Conservation (phyloP, 2,329 filamentous ascomycete species). For the Cordyceps cateniannulata region DNA sequence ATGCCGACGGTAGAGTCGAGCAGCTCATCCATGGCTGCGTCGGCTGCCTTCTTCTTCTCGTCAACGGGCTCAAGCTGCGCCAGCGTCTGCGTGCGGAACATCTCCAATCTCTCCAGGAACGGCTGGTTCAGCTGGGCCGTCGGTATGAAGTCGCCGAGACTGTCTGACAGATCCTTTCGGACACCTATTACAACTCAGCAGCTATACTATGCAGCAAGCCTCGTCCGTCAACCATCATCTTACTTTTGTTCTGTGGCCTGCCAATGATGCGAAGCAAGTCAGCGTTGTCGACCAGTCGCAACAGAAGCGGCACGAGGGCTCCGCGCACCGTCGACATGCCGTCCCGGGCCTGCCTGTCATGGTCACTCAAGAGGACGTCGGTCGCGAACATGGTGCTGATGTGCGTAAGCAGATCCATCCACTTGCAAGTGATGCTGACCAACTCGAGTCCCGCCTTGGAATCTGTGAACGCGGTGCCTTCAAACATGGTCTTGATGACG, state of each 20-base stretch:
- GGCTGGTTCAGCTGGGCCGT: slow-evolving; percentile 51
- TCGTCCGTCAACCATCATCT: slow-evolving; percentile 11
- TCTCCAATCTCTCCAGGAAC: slow-evolving; percentile 47
- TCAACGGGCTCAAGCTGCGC: slow-evolving; percentile 48
- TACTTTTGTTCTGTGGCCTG: slow-evolving; percentile 48
- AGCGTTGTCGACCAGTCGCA: slow-evolving; percentile 55
- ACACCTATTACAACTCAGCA: slow-evolving; percentile 27
- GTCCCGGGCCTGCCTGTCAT: slow-evolving; percentile 39
- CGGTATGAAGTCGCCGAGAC: slow-evolving; percentile 47
- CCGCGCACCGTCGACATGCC: slow-evolving; percentile 56
- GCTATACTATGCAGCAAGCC: background rate
- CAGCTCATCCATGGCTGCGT: slow-evolving; percentile 48
- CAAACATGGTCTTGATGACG: slow-evolving; percentile 77
- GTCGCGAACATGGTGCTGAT: slow-evolving; percentile 42
- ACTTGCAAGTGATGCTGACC: slow-evolving; percentile 44
- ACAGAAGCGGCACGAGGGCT: slow-evolving; percentile 56
- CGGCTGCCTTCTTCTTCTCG: slow-evolving; percentile 43
- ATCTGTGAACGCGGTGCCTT: slow-evolving; percentile 41
- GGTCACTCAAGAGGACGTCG: slow-evolving; percentile 41
- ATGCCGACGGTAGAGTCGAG: slow-evolving; percentile 50
- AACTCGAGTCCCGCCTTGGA: slow-evolving; percentile 44
- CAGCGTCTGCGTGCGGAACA: slow-evolving; percentile 52
- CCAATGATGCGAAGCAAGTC: slow-evolving; percentile 48
- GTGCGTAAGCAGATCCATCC: slow-evolving; percentile 52
- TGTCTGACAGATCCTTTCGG: slow-evolving; percentile 43